Evolutionary conservation across 2,329 filamentous ascomycete species (phyloP), one percentile per base, ranked within the genome.

Genomic region (Hymenoscyphus occultus): DNA sequence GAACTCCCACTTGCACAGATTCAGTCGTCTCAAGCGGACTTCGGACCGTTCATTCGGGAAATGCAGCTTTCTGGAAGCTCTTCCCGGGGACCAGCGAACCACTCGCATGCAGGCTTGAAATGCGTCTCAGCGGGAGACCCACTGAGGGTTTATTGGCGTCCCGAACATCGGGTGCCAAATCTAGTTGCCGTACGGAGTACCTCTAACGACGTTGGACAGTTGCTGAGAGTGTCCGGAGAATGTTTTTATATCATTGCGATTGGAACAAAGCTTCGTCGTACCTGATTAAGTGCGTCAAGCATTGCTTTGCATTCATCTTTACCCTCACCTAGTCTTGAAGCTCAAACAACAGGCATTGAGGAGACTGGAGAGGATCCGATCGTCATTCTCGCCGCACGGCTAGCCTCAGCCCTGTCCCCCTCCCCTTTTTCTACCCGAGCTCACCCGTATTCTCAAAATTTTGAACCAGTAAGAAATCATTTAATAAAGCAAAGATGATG

Each of bases 41-140:
- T 57, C 31, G 28, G 56, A 39, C 14, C 10, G 56, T 57, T 57
- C 22, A 6, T 39, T 57, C 56, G 56, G 56, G 56, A 57, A 57
- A 39, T 57, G 56, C 56, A n/a, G 28, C 28, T 35, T 10, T 35
- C 28, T 57, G 16, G 31, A 57, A 57, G 32, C 32, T 22, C 45
- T 16, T 51, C 14, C 45, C 28, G 56, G 28, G 56, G 31, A 19
- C 28, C 28, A 32, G 14, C 32, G n/a, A 57, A 16, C 19, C 13
- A 14, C 16, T 22, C 10, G 19, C 19, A 13, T 9, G 28, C 28
- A 57, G 13, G 28, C 28, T n/a, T 35, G 28, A 39, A 32, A 19
- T 57, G 32, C 32, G 16, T 14, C 10, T 39, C 32, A 57, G 56
- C 31, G 14, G 56, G n/a, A 57, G 56, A 28, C 32, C 31, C 28